A percentile compares a stretch with the other conserved stretches of the same genome.
Conservation (phyloP, 306 rosid genomes). For the Vigna angularis region DNA sequence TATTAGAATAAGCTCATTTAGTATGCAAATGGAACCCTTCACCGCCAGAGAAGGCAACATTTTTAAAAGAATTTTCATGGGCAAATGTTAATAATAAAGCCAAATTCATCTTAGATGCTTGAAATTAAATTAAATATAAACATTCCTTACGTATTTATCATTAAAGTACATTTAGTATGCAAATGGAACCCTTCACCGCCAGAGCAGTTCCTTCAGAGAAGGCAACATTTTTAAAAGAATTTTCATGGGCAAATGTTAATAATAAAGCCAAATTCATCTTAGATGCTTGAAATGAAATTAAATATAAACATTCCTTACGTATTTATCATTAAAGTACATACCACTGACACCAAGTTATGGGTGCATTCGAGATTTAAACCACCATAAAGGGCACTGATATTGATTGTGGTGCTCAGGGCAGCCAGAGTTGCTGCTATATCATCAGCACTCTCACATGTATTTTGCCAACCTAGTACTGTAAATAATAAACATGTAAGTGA, state of each 20-base stretch:
- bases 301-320: slow-evolving; percentile 24
- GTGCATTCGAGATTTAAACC: slow-evolving; percentile 77
- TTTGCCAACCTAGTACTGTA: slow-evolving; percentile 99
- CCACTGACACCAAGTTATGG: slow-evolving; percentile 95
- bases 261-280: slow-evolving; percentile 20
- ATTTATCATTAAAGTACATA: slow-evolving; percentile 50
- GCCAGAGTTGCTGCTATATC: slow-evolving; percentile 80
- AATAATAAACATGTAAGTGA: slow-evolving; percentile 40
- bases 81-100: slow-evolving; percentile 24
- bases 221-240: neutral
- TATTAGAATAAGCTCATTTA: slow-evolving; percentile 19
- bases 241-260: slow-evolving; percentile 5
- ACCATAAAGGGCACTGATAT: slow-evolving; percentile 83
- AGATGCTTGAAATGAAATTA: neutral
- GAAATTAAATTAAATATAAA: neutral
- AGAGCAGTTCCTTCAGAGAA: neutral
- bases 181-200: slow-evolving; percentile 14
- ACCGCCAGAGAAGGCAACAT: neutral
- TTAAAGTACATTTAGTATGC: slow-evolving; percentile 18
- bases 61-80: neutral
- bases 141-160: slow-evolving; percentile 16
- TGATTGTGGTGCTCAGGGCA: slow-evolving; percentile 76
- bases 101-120: neutral
- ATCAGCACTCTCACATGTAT: slow-evolving; percentile 81
- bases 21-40: slow-evolving; percentile 10